These are phyloP conservation scores for Monosporascus sp. DNA, from an alignment of 2,329 filamentous ascomycete species.

Conservation along the genomic window DNA sequence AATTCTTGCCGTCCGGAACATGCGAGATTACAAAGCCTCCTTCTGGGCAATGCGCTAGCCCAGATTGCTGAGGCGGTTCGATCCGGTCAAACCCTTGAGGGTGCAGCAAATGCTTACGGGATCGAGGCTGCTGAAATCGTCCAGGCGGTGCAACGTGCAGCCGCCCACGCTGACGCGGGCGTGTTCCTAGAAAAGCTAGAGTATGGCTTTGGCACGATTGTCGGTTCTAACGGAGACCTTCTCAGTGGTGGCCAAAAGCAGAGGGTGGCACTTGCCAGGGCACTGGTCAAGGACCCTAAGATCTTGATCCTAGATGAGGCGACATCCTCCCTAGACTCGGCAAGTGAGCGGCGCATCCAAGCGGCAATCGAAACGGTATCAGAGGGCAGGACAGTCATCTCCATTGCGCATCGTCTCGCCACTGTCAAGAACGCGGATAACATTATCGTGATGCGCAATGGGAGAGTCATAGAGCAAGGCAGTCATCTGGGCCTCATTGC, in stretches of 20 bases:
- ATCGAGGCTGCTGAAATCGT: conserved; percentile 46
- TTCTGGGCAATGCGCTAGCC: conserved; percentile 44
- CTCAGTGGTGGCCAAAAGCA: conserved; percentile 45
- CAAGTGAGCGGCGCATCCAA: conserved; percentile 41
- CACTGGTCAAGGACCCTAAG: conserved; percentile 39
- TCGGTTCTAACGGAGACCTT: conserved; percentile 38
- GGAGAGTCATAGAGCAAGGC: conserved; percentile 56
- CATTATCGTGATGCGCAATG: conserved; percentile 59
- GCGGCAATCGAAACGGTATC: conserved; percentile 28
- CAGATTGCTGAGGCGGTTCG: conserved; percentile 48
- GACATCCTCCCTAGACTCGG: conserved; percentile 44
- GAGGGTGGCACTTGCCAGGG: conserved; percentile 41
- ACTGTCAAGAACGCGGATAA: conserved; percentile 59
- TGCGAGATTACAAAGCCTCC: conserved; percentile 32
- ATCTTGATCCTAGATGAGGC: conserved; percentile 46
- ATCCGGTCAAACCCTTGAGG: conserved; percentile 41
- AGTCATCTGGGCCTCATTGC: conserved; percentile 53
- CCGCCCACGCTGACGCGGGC: conserved; percentile 52
- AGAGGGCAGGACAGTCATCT: conserved; percentile 53
- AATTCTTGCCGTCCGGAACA: conserved; percentile 27
- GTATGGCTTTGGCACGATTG: conserved; percentile 37
- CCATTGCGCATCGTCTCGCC: conserved; percentile 58
- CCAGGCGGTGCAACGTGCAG: conserved; percentile 41
- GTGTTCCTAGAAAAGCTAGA: conserved; percentile 43
- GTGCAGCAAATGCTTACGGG: conserved; percentile 38